Base-by-base conservation (phyloP, 1,284 basidiomycete species). In the Microbotryum lychnidis-dioicae region DNA sequence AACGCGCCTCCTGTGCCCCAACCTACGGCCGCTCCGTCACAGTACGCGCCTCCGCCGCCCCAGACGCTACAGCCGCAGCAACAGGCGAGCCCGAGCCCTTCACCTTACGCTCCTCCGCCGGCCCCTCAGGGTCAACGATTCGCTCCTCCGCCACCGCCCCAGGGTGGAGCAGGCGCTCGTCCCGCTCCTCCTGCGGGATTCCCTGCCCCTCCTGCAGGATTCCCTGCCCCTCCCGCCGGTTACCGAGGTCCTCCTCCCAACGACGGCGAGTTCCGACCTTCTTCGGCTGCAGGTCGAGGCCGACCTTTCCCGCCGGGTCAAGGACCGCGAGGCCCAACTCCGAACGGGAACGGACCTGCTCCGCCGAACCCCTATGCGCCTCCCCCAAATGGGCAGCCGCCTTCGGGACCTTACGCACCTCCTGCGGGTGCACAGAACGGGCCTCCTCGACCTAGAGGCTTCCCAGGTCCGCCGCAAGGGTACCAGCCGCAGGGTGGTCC, bases 1-100 rank as follows among this genome's bases (percentile, higher is more conserved):
- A 42, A 42, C 37, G 37, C 57, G 6, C 52, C 58, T 21, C 58
- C 62, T 44, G 52, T 58, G 23, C 46, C 65, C 48, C 37, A 57
- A 14, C 70, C 70, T 29, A 66, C 73, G 8, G 69, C 65, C 27
- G 69, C 73, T 50, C 72, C 73, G 20, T 73, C 72, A 54, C 69
- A 69, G 31, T 48, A 59, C 27, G 52, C 42, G 37, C 56, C 68
- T 55, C 62, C 68, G 27, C 63, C 62, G 57, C 33, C 56, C 25
- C 51, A 51, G 14, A 42, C 50, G 21, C 57, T 14, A n/a, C 46
- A 42, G 54, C 64, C 23, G 50, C 44, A 58, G 23, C 59, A 58
- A 57, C 47, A 44, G 29, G 6, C 49, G 14, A 21, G 3, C 48
- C 48, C 25, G 12, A 49, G 18, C 48, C 21, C 37, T 21, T 49